A percentile compares a stretch with the other conserved stretches of the same genome.
phyloP scores from a whole-genome alignment of 768 basidiomycete species.

The Tylopilus rubrobrunneus region DNA sequence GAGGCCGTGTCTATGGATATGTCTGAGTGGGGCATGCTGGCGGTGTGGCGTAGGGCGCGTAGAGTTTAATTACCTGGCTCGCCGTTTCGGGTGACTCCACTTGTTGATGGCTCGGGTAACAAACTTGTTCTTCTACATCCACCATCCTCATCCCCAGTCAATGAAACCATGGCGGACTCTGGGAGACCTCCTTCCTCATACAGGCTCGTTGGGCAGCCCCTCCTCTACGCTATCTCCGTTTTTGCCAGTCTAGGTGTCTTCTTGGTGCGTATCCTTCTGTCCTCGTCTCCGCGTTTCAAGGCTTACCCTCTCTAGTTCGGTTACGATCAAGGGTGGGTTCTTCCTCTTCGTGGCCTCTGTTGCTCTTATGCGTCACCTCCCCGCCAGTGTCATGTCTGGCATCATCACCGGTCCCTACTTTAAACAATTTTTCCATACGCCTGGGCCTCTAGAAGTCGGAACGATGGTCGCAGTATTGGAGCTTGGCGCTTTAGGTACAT shows the following conservation, averaged over 20 bases:
- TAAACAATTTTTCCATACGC: constrained; percentile 76
- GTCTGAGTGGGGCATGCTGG: constrained; percentile 63
- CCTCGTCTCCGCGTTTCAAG: neutral
- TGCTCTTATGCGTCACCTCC: constrained; percentile 3
- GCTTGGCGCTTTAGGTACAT: constrained; percentile 83
- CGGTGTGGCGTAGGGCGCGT: constrained; percentile 33
- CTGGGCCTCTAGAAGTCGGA: constrained; percentile 71
- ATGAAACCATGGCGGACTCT: constrained; percentile 55
- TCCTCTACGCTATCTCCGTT: constrained; percentile 75
- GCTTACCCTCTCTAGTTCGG: constrained; percentile 51
- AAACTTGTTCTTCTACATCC: constrained; percentile 12
- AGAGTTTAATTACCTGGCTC: neutral
- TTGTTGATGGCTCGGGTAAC: neutral
- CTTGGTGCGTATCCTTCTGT: constrained; percentile 48
- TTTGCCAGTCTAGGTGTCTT: constrained; percentile 86
- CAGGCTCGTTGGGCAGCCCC: constrained; percentile 71
- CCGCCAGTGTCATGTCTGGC: constrained; percentile 77
- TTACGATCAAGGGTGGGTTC: constrained; percentile 76
- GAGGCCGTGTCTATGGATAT: constrained; percentile 61
- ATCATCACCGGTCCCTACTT: constrained; percentile 88
- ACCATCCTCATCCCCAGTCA: constrained; percentile 20
- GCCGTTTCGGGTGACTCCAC: constrained; percentile 18
- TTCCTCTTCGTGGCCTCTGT: constrained; percentile 4
- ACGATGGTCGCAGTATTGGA: constrained; percentile 96
- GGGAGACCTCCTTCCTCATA: constrained; percentile 29